These are phyloP conservation scores for Starmerella riodocensis DNA, from an alignment of 805 yeast species.

Conservation along the genomic window DNA sequence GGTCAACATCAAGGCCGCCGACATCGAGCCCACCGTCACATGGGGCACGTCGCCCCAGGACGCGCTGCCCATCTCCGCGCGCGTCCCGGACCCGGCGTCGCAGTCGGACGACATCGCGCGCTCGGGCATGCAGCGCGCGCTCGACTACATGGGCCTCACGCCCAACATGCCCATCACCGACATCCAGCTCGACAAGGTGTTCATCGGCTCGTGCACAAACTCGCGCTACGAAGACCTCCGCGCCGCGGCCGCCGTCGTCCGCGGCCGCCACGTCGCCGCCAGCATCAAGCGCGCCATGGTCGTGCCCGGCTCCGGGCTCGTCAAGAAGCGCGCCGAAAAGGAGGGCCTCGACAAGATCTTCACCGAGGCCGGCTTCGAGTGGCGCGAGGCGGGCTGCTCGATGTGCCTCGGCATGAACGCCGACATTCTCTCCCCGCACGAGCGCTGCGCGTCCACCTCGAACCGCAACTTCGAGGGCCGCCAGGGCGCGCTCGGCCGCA, in stretches of 20 bases:
- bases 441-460: constrained; percentile 97
- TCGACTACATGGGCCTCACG: constrained; percentile 78
- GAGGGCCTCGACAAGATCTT: constrained; percentile 92
- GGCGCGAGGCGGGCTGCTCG: constrained; percentile 99
- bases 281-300: constrained; percentile 72
- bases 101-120: constrained; percentile 50
- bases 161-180: constrained; percentile 69
- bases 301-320: constrained; percentile 96
- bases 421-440: constrained; percentile 85
- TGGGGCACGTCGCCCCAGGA: constrained; percentile 99
- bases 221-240: constrained; percentile 94
- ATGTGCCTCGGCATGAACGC: constrained; percentile 99
- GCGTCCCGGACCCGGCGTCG: constrained; percentile 79
- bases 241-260: constrained; percentile 85
- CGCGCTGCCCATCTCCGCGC: constrained; percentile 84
- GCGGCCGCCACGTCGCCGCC: constrained; percentile 76
- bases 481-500: constrained; percentile 92
- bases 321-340: constrained; percentile 81
- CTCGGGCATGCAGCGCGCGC: constrained; percentile 81
- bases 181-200: constrained; percentile 80
- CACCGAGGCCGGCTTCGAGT: constrained; percentile 83
- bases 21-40: constrained; percentile 88
- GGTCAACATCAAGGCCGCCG: constrained; percentile 65
- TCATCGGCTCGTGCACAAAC: constrained; percentile 96
- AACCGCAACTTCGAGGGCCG: constrained; percentile 98